A percentile compares a stretch with the other conserved stretches of the same genome.
Conservation (phyloP, 2,329 filamentous ascomycete species). For the Macrophomina pseudophaseolina region DNA sequence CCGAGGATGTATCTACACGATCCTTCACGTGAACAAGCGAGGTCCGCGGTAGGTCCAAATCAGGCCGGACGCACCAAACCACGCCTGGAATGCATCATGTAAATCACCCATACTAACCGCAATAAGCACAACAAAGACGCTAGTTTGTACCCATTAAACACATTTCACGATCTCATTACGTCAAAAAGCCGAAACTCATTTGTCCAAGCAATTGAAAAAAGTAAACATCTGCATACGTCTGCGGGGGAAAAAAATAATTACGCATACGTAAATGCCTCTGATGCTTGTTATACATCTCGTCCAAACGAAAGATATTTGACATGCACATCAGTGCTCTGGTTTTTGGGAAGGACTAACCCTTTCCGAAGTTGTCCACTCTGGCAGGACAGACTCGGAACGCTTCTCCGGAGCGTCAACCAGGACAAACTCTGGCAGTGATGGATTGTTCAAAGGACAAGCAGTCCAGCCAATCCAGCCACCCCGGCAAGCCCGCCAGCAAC, state of each 20-base stretch:
- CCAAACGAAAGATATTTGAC: neutral
- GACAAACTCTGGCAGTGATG: too few species aligned
- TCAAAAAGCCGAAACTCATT: too few species aligned
- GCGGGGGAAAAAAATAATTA: neutral
- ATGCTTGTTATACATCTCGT: conserved; percentile 5
- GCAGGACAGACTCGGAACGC: too few species aligned
- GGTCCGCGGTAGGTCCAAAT: neutral
- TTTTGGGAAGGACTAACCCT: too few species aligned
- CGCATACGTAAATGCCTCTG: neutral
- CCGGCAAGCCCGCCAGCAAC: conserved; percentile 35
- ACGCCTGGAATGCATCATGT: neutral
- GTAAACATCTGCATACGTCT: neutral
- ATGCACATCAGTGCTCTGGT: neutral
- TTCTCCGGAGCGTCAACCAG: too few species aligned
- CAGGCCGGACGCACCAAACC: neutral
- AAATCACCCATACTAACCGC: neutral
- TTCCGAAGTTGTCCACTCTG: too few species aligned
- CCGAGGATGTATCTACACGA: neutral
- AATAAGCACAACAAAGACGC: too few species aligned
- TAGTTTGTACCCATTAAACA: too few species aligned
- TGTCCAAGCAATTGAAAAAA: too few species aligned
- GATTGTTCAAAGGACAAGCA: conserved; percentile 6
- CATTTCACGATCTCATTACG: too few species aligned
- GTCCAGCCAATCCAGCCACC: conserved; percentile 35
- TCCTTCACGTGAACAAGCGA: neutral